Evolutionary conservation across 2,329 filamentous ascomycete genomes (phyloP), one percentile per base, ranked within the genome.

Genomic region (Trichoderma afroharzianum): DNA sequence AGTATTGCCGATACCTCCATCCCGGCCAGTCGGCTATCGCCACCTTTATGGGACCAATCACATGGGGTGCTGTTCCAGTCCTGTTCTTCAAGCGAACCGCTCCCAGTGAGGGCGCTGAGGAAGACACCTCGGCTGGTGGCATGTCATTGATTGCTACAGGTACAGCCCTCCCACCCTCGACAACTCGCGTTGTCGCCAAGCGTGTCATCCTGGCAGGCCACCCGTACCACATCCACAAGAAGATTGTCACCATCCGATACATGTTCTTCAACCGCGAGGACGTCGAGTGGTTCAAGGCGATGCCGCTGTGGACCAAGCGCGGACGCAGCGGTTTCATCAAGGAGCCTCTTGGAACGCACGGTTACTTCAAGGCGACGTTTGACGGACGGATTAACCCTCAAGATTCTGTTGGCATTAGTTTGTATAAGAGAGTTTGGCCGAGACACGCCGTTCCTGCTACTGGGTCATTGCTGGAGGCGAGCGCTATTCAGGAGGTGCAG

Each of bases 301-400:
- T 99, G 79, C 95, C 96, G 72, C 83, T 99, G 74, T 99, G 95
- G 95, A 99, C 96, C 6, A 93, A 90, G 84, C 85, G 95, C 33
- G 96, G 96, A 7, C 87, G 96, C 73, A 93, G 90, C 75, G 96
- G 96, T 9, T 98, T 91, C 81, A 90, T 99, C 85, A 98, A 98
- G 86, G 96, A 99, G 85, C 88, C 92, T 71, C 84, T 99, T 63
- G 96, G 96, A 77, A 99, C 96, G 43, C 96, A 99, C 82, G 96
- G 96, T n/a, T 99, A 99, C 85, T 98, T 98, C 88, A 99, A 99
- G 87, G 96, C 96, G 14, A 98, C 92, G 2, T 99, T 99, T 83
- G 97, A 99, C 80, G 94, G 91, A 14, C 93, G 92, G 80, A 95
- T 99, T 81, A 98, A 98, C 81, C 95, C 96, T 1, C 93, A 98